Conservation (phyloP, 2,329 filamentous ascomycete genomes). For the Fonsecaea multimorphosa region DNA sequence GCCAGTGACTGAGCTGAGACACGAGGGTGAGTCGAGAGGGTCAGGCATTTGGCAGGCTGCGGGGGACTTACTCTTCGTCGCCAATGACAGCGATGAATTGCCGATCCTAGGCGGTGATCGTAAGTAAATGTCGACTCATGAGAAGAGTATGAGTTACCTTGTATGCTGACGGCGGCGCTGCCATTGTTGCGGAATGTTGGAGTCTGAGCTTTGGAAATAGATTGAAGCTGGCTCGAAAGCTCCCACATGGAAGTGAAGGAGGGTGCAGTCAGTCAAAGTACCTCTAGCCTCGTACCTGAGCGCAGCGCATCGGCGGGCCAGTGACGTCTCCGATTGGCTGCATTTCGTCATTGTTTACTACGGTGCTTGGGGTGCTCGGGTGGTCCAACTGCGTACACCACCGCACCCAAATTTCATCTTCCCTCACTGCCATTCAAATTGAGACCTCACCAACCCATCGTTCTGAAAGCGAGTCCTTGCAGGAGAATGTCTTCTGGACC, state of each 20-base stretch:
- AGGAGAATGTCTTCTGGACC: slow-evolving; percentile 68
- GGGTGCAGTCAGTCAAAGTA: neutral
- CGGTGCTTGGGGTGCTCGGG: no score
- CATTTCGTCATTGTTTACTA: slow-evolving; percentile 31
- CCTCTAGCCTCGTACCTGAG: neutral
- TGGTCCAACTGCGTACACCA: neutral
- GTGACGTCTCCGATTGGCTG: slow-evolving; percentile 23
- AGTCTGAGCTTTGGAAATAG: slow-evolving; percentile 1
- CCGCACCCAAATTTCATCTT: slow-evolving; percentile 10
- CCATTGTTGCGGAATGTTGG: slow-evolving; percentile 54
- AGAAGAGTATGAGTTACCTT: slow-evolving; percentile 50
- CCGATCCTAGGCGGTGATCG: slow-evolving; percentile 65
- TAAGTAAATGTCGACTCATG: neutral
- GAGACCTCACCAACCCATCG: neutral
- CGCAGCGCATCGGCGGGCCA: slow-evolving; percentile 1
- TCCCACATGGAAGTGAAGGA: neutral
- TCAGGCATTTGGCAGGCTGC: neutral
- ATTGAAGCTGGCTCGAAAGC: slow-evolving; percentile 11
- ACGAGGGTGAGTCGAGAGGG: slow-evolving; percentile 5
- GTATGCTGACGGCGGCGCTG: slow-evolving; percentile 64
- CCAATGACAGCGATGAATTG: slow-evolving; percentile 98
- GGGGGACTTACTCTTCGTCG: slow-evolving; percentile 71
- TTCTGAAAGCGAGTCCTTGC: neutral
- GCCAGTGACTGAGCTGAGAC: slow-evolving; percentile 84
- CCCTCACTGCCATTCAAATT: slow-evolving; percentile 1